A percentile compares a stretch with the other conserved stretches of the same genome.
These are phyloP conservation scores for Platanus orientalis DNA, from an alignment of 164 flowering plant species.

Conservation along the genomic window DNA sequence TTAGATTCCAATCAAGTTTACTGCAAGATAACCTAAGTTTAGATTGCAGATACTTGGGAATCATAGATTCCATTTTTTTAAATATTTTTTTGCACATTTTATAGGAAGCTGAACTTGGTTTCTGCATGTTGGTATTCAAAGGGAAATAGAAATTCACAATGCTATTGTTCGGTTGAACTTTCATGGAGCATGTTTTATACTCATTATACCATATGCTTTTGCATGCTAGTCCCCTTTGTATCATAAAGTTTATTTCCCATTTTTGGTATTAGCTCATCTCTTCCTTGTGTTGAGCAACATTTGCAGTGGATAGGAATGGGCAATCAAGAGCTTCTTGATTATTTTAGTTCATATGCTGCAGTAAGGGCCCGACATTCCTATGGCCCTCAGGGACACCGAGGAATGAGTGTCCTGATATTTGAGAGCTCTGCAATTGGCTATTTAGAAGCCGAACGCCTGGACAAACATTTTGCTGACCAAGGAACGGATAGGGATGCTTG, in stretches of 20 bases:
- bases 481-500: slow-evolving; percentile 68
- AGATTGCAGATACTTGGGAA: no score
- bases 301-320: slow-evolving; percentile 98
- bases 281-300: slow-evolving; percentile 5
- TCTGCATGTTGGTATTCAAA: no score
- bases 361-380: slow-evolving; percentile 77
- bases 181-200: no score
- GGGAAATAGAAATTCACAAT: no score
- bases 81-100: no score
- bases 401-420: slow-evolving; percentile 83
- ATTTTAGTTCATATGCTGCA: slow-evolving; percentile 54
- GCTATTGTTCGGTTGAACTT: no score
- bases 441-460: slow-evolving; percentile 79
- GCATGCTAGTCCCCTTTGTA: neutral
- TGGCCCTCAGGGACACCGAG: slow-evolving; percentile 97
- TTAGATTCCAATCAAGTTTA: no score
- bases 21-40: no score
- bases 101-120: no score
- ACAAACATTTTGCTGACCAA: slow-evolving; percentile 61
- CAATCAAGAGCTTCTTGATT: slow-evolving; percentile 80
- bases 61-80: no score
- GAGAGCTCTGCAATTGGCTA: slow-evolving; percentile 73
- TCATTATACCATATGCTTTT: neutral
- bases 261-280: neutral
- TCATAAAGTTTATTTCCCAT: neutral